These are phyloP conservation scores for Suillus paluster DNA, from an alignment of 768 basidiomycete species.

Conservation along the genomic window DNA sequence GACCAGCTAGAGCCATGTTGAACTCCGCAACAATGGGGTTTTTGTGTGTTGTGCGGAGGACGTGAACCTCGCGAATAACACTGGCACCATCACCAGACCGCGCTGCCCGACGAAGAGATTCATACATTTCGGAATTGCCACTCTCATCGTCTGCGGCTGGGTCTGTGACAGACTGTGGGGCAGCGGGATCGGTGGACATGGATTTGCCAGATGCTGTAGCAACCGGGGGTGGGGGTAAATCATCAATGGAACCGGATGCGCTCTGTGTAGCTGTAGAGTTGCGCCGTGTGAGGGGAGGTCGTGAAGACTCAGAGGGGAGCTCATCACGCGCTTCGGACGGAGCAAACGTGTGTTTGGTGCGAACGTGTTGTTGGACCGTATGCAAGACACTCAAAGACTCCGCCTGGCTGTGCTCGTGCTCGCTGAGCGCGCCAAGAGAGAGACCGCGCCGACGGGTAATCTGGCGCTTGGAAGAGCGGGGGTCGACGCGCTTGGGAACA, in stretches of 20 bases:
- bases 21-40: slow-evolving; percentile 54
- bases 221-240: slow-evolving; percentile 23
- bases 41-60: slow-evolving; percentile 18
- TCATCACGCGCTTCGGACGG: slow-evolving; percentile 23
- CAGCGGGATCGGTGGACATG: slow-evolving; percentile 25
- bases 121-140: slow-evolving; percentile 11
- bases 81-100: slow-evolving; percentile 29
- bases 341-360: slow-evolving; percentile 62
- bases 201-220: slow-evolving; percentile 10
- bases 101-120: slow-evolving; percentile 30
- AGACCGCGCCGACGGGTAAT: slow-evolving; percentile 66
- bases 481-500: slow-evolving; percentile 33
- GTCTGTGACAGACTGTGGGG: slow-evolving; percentile 34
- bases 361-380: slow-evolving; percentile 65
- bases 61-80: slow-evolving; percentile 34
- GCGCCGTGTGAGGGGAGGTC: slow-evolving; percentile 45
- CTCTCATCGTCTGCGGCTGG: slow-evolving; percentile 18
- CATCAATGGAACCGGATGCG: slow-evolving; percentile 23
- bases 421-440: slow-evolving; percentile 48
- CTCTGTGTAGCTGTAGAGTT: slow-evolving; percentile 50
- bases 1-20: slow-evolving; percentile 63
- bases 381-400: slow-evolving; percentile 57
- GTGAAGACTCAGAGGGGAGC: slow-evolving; percentile 23
- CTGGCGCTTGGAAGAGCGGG: slow-evolving; percentile 42
- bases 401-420: slow-evolving; percentile 38